These are phyloP conservation scores for Rhizophagus sp. DNA, from an alignment of 192 early-diverging fungal species.

Conservation along the genomic window DNA sequence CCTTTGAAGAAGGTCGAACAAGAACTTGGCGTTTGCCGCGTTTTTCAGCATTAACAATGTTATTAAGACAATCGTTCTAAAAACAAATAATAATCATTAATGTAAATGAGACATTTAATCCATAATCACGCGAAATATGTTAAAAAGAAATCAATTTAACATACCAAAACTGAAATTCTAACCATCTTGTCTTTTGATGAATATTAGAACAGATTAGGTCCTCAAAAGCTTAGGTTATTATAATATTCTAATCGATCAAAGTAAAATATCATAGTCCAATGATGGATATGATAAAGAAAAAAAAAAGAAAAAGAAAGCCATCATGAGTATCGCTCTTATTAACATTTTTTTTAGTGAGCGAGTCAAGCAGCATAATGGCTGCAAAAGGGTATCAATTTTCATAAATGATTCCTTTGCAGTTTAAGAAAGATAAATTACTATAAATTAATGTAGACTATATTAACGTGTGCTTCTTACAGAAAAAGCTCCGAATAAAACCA, in stretches of 20 bases:
- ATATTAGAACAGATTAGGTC: background rate
- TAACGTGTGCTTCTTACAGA: background rate
- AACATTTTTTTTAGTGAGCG: background rate
- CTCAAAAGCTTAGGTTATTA: background rate
- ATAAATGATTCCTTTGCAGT: background rate
- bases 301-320: background rate
- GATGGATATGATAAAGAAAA: no score
- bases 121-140: background rate
- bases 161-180: slow-evolving; percentile 84
- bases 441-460: background rate
- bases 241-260: background rate
- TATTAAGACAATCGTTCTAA: slow-evolving; percentile 94
- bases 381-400: background rate
- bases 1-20: slow-evolving; percentile 96
- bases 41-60: slow-evolving; percentile 99
- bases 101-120: no score
- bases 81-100: background rate
- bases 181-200: slow-evolving; percentile 70
- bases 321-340: background rate
- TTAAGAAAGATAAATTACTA: background rate
- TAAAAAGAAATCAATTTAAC: background rate
- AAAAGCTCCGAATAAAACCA: background rate
- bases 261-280: background rate
- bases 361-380: background rate
- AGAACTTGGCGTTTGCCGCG: slow-evolving; percentile 97